Evolutionary conservation across 768 basidiomycete species (phyloP).

Genomic region (Tylopilus sp.): DNA sequence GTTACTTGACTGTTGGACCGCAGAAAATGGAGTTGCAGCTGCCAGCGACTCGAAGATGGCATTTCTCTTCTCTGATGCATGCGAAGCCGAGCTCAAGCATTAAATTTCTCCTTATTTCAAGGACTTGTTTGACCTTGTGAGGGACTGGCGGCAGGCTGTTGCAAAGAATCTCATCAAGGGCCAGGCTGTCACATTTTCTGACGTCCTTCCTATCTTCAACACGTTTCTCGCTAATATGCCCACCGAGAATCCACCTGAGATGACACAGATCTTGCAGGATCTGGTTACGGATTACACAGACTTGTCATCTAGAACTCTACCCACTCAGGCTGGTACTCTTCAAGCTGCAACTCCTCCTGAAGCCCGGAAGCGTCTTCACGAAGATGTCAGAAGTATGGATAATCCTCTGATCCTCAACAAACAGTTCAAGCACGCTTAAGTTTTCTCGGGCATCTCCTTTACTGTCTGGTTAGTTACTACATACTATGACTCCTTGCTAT

Average conservation of each 20-base stretch:
- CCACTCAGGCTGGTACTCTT: too few species aligned
- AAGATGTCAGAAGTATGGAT: too few species aligned
- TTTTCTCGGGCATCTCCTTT: too few species aligned
- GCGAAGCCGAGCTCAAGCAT: background rate
- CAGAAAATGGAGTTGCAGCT: background rate
- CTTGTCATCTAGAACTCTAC: too few species aligned
- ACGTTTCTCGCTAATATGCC: background rate
- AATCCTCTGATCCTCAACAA: too few species aligned
- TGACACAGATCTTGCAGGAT: background rate
- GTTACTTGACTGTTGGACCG: background rate
- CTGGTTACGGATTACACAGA: too few species aligned
- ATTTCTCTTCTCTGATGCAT: background rate
- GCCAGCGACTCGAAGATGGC: too few species aligned
- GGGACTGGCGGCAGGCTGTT: background rate
- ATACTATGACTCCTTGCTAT: too few species aligned
- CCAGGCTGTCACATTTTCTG: background rate
- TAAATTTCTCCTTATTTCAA: background rate
- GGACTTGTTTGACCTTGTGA: background rate
- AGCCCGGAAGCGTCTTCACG: too few species aligned
- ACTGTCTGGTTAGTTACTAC: too few species aligned
- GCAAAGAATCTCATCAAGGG: background rate
- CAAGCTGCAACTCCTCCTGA: too few species aligned
- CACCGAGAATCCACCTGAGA: background rate
- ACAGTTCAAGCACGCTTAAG: too few species aligned
- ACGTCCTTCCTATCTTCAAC: background rate